Conservation (phyloP, 495 filamentous ascomycete genomes). For the Talaromyces nanjingensis region DNA sequence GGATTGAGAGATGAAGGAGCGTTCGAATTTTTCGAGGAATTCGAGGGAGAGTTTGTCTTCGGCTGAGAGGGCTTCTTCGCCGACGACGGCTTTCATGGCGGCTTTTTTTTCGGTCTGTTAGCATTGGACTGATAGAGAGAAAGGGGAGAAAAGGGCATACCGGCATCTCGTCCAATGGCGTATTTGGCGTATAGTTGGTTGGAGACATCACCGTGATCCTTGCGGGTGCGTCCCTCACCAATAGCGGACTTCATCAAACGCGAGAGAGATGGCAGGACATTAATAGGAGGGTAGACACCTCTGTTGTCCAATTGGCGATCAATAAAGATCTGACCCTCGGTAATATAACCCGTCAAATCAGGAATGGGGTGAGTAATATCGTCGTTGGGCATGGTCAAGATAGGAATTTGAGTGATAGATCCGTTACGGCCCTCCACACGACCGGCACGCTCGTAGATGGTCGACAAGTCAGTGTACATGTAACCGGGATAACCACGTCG, state of each 20-base stretch:
- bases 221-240: conserved; percentile 88
- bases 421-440: conserved; percentile 97
- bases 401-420: conserved; percentile 98
- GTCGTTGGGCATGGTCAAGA: conserved; percentile 99
- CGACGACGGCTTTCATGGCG: conserved; percentile 98
- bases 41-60: conserved; percentile 98
- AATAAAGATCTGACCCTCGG: conserved; percentile 96
- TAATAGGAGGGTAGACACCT: conserved; percentile 97
- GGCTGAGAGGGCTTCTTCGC: conserved; percentile 88
- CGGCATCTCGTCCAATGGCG: conserved; percentile 93
- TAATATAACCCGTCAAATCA: conserved; percentile 98
- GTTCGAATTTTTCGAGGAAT: conserved; percentile 97
- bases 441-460: conserved; percentile 98
- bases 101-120: conserved; percentile 35
- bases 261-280: conserved; percentile 95
- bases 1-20: conserved; percentile 83
- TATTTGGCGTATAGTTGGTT: conserved; percentile 99
- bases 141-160: conserved; percentile 23
- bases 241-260: conserved; percentile 99
- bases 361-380: conserved; percentile 99
- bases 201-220: conserved; percentile 96
- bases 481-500: conserved; percentile 99
- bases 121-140: neutral
- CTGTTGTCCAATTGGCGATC: conserved; percentile 94
- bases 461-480: conserved; percentile 99